Percentiles rank a stretch among this genome's conserved stretches.
Evolutionary conservation across 371 early-diverging fungal genomes (phyloP).

Genomic region (Mycotypha africana): DNA sequence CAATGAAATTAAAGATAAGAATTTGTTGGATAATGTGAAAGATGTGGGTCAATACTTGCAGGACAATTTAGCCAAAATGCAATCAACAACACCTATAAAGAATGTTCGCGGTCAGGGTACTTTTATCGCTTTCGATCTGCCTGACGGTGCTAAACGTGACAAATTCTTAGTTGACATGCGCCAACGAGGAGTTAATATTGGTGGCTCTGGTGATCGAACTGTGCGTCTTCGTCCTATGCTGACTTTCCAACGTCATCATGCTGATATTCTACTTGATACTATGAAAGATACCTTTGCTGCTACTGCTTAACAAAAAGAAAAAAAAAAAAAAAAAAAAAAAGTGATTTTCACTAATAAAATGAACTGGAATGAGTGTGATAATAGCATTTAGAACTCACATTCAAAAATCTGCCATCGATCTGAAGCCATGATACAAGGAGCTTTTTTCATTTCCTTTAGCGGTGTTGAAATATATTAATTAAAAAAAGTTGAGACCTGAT

Average conservation of each 20-base stretch:
- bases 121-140: conserved; percentile 69
- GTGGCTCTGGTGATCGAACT: conserved; percentile 62
- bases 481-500: no score
- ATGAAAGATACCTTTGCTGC: no score
- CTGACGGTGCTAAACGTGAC: conserved; percentile 41
- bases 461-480: no score
- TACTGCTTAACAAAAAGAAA: no score
- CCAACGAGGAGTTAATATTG: conserved; percentile 63
- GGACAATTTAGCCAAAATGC: conserved; percentile 37
- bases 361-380: no score
- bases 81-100: conserved; percentile 9
- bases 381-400: no score
- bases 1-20: conserved; percentile 47
- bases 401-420: no score
- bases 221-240: conserved; percentile 72
- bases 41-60: conserved; percentile 55
- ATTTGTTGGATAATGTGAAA: conserved; percentile 49
- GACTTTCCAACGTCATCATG: conserved; percentile 65
- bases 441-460: no score
- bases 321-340: no score
- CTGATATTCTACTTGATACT: conserved; percentile 62
- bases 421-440: no score
- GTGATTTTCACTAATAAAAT: no score
- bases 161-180: conserved; percentile 54
- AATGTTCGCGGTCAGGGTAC: conserved; percentile 65